Evolutionary conservation across 75 land plant genomes (phyloP).

Genomic region (Larix kaempferi): DNA sequence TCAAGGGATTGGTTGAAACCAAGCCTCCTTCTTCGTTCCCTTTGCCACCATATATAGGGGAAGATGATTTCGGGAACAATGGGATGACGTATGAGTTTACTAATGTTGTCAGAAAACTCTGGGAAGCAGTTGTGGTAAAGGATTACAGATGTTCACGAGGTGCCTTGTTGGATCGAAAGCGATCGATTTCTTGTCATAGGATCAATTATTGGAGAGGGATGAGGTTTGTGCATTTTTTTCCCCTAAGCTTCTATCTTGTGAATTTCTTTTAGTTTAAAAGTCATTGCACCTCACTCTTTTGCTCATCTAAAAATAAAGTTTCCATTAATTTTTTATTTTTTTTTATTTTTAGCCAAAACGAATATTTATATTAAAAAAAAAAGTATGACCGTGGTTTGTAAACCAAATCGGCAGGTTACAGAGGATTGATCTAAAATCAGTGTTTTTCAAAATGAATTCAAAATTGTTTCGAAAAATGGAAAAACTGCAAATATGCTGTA

Average conservation of each 20-base stretch:
- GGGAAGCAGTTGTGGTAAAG: constrained; percentile 44
- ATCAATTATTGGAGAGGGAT: constrained; percentile 75
- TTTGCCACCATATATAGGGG: constrained; percentile 58
- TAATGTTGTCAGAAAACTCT: constrained; percentile 56
- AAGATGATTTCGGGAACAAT: constrained; percentile 62
- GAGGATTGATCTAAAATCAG: no score
- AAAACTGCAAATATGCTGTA: no score
- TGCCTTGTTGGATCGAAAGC: constrained; percentile 81
- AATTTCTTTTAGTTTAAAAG: no score
- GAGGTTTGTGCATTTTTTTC: constrained; percentile 50
- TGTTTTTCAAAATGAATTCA: no score
- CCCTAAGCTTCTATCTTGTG: neutral
- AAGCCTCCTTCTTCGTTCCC: constrained; percentile 59
- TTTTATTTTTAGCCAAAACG: no score
- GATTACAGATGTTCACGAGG: constrained; percentile 62
- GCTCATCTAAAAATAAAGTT: no score
- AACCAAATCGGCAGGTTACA: no score
- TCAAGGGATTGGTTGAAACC: constrained; percentile 42
- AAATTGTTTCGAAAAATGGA: no score
- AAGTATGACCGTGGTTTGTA: no score
- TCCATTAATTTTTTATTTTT: no score
- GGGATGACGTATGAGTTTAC: constrained; percentile 63
- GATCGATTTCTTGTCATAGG: constrained; percentile 71
- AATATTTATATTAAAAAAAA: no score
- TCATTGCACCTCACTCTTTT: no score